Evolutionary conservation across 176 grass and related monocot species (phyloP), one percentile per base, ranked within the genome.

Genomic region (Triticum urartu): DNA sequence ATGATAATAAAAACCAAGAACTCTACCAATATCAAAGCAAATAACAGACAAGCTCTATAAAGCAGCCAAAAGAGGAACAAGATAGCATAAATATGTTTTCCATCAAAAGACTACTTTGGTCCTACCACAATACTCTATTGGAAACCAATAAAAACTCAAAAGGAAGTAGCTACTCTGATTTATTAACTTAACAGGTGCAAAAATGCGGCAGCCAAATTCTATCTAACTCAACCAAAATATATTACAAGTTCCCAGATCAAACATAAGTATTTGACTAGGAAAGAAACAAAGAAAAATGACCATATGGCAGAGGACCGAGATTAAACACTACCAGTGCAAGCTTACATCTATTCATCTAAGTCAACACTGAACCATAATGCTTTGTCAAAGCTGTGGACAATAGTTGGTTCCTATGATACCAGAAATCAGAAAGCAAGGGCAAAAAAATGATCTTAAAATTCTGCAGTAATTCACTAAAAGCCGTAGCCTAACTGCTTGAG

Each of bases 251-350:
- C 28, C 28, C 28, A 30, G 28, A 30, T 30, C 28, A 30, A 30
- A 30, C 28, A 30, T 30, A 30, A 83, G 63, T 20, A 85, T 67
- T 72, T 42, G 24, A 59, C 38, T 21, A 85, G 58, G 24, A 11
- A 28, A 35, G 21, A 86, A 14, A 5, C 26, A 80, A 89, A 21
- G 8, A 85, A 85, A 9, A 47, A 47, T 11, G 52, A 22, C 50
- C 38, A 39, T 11, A 45, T 86, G 71, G 13, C 64, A 86, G 72
- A 72, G 64, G 26, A 67, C 28, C 4, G 5, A 62, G 64, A 86
- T 8, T 3, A 81, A 70, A 72, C 34, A 83, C 17, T 64, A 64
- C 22, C 43, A 78, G 30, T 38, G 9, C 14, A 81, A 76, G 6
- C 33, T 82, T 38, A 25, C 26, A 74, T 45, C 48, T 34, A 64